Evolutionary conservation across 805 yeast species (phyloP), one percentile per base, ranked within the genome.

Genomic region (Scheffersomyces amazonensis): DNA sequence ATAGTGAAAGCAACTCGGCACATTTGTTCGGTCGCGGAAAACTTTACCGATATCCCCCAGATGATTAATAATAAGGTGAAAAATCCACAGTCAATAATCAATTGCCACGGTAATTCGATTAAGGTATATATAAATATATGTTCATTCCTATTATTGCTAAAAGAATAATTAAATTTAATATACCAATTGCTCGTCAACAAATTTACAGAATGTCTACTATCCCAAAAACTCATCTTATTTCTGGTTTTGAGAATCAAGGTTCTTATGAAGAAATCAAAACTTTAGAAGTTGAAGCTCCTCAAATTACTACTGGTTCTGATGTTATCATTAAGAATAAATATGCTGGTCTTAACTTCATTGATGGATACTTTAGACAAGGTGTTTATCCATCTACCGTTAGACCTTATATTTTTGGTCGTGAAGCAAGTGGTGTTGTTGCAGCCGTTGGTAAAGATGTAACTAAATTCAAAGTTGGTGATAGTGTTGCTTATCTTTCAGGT

Each of bases 321-420:
- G 55, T 90, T 9, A 66, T 90, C 34, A 70, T 90, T 54, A 82
- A 83, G 61, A 86, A 84, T 69, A 71, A 67, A 39, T 88, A 76
- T 49, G 73, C 89, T 10, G 98, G 98, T 23, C 66, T 88, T 52
- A 88, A 88, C 51, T 85, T 76, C 66, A 83, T 88, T 47, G 97
- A 90, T 52, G 69, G 80, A 3, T 90, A 89, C 62, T 87, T 85
- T 67, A 76, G 96, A 54, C 75, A 66, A 35, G 96, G 96, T 4
- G 52, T 83, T 4, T 90, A 90, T 53, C 84, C 87, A 6, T 52
- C 69, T 11, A 55, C 63, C 34, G 44, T 52, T 22, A 27, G 10
- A 27, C 97, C 98, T 0, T 73, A 68, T 44, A 62, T 77, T 19
- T 66, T 85, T 22, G 96, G 96, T 18, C 71, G 88, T 42, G 87